phyloP scores from a whole-genome alignment of 208 protist species.

The Strigomonas culicis region DNA sequence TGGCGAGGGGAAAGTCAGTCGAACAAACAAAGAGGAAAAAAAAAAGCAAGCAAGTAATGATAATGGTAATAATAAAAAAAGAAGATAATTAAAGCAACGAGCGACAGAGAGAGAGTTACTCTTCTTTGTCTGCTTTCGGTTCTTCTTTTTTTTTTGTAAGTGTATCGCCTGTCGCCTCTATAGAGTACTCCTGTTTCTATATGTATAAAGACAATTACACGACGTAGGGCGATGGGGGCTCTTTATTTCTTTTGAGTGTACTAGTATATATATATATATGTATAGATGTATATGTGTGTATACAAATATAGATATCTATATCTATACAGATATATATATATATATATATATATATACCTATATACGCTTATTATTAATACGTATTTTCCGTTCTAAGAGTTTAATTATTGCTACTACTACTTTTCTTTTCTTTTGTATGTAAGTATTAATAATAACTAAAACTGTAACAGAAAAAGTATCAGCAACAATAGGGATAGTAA shows the following conservation, averaged over 20 bases:
- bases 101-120: neutral
- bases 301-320: slow-evolving; percentile 23
- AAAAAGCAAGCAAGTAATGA: slow-evolving; percentile 9
- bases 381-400: neutral
- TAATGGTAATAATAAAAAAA: slow-evolving; percentile 9
- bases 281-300: slow-evolving; percentile 26
- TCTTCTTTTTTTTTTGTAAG: slow-evolving; percentile 12
- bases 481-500: no score
- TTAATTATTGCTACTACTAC: neutral
- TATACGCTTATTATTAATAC: neutral
- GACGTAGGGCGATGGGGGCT: neutral
- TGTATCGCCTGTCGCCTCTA: no score
- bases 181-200: no score
- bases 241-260: neutral
- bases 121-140: neutral
- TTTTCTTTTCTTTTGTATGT: neutral
- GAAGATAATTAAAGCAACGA: slow-evolving; percentile 5
- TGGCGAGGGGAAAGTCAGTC: no score
- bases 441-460: no score
- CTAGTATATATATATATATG: slow-evolving; percentile 22
- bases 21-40: neutral
- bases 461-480: no score
- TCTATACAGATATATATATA: slow-evolving; percentile 13
- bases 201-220: no score
- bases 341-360: neutral